phyloP scores from a whole-genome alignment of 495 filamentous ascomycete species.

The Aspergillus incahuasiensis region DNA sequence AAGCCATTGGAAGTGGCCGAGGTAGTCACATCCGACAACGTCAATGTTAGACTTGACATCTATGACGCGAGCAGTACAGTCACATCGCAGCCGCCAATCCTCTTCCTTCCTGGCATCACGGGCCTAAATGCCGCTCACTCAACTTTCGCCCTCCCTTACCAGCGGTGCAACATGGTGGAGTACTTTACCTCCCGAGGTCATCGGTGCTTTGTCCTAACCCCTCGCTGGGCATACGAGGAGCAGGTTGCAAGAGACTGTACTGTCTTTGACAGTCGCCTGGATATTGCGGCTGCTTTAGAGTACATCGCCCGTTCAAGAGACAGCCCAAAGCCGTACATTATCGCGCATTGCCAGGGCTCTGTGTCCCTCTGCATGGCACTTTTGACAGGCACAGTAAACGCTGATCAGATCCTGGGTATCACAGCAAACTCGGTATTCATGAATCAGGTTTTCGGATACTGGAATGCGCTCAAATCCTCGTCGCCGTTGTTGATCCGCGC shows the following conservation, averaged over 20 bases:
- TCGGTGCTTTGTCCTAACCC: constrained; percentile 53
- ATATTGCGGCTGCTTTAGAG: constrained; percentile 54
- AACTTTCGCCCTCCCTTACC: constrained; percentile 61
- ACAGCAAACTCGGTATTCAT: constrained; percentile 62
- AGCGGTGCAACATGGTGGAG: constrained; percentile 59
- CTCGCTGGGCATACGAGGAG: constrained; percentile 55
- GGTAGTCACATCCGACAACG: not conserved
- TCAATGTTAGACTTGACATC: not conserved
- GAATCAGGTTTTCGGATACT: constrained; percentile 53
- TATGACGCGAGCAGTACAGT: not conserved
- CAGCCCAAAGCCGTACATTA: constrained; percentile 46
- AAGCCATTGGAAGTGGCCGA: not conserved
- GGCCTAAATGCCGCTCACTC: constrained; percentile 60
- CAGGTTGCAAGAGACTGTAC: constrained; percentile 51
- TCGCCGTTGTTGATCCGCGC: constrained; percentile 34
- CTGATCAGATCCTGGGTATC: constrained; percentile 42
- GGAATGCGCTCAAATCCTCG: constrained; percentile 56
- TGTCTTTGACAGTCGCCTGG: constrained; percentile 58
- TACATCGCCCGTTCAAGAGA: constrained; percentile 41
- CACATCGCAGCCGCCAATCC: not conserved
- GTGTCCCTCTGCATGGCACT: constrained; percentile 56
- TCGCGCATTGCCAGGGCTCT: constrained; percentile 64
- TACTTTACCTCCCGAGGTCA: constrained; percentile 59
- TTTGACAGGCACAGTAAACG: constrained; percentile 56
- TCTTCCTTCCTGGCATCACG: constrained; percentile 46